Percentiles rank a stretch among this genome's conserved stretches.
Evolutionary conservation across 345 rosid species (phyloP).

Genomic region (Hirschfeldia incana): DNA sequence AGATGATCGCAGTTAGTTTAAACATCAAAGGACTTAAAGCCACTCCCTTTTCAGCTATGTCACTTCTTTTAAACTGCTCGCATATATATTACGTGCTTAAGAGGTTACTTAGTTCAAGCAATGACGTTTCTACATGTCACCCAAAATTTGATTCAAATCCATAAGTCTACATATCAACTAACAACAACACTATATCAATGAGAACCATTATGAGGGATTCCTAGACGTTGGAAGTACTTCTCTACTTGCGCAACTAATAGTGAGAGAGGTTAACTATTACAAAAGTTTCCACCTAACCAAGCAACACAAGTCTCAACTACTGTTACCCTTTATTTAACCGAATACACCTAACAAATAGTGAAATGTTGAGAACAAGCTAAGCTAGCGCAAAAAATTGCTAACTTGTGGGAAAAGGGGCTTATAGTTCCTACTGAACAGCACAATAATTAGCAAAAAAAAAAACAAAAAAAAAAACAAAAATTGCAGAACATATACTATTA

Average conservation of each 20-base stretch:
- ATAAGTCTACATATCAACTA: too few species aligned
- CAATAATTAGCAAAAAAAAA: background rate
- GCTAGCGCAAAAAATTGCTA: background rate
- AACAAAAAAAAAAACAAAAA: background rate
- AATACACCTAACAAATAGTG: too few species aligned
- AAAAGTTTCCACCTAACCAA: background rate
- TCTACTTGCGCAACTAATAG: too few species aligned
- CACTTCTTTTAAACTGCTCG: background rate
- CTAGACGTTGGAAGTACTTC: background rate
- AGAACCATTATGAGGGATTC: background rate
- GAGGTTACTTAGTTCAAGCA: background rate
- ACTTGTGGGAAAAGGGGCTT: background rate
- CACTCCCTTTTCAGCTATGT: background rate
- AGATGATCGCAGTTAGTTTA: slow-evolving; percentile 7
- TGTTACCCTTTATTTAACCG: background rate
- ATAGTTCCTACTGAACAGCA: background rate
- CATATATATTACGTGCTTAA: too few species aligned
- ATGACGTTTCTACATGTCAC: too few species aligned
- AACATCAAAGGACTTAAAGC: background rate
- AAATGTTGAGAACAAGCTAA: background rate
- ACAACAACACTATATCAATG: too few species aligned
- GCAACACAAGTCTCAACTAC: background rate
- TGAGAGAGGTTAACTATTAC: too few species aligned
- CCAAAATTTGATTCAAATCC: too few species aligned
- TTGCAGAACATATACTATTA: background rate